Evolutionary conservation across 176 grass and related monocot genomes (phyloP).

Genomic region (Phyllostachys edulis): DNA sequence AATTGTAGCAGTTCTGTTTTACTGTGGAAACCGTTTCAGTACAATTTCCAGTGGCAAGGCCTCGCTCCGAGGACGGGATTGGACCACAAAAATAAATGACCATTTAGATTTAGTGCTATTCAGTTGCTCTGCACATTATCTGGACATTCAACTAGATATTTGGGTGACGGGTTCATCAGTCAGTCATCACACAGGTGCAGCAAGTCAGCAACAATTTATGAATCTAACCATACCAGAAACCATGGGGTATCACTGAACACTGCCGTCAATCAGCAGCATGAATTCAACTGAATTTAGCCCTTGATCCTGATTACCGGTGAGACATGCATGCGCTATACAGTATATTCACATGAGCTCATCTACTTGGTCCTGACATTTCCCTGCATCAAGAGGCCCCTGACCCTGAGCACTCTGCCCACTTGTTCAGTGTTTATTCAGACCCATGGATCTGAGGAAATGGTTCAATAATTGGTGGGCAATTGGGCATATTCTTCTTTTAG

Average conservation of each 20-base stretch:
- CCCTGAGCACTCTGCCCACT: not conserved
- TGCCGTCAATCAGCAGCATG: not conserved
- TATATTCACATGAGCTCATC: not conserved
- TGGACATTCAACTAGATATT: not conserved
- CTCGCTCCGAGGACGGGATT: not conserved
- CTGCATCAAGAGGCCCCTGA: constrained; percentile 9
- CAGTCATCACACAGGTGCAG: not conserved
- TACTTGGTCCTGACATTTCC: not conserved
- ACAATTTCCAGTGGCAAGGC: not conserved
- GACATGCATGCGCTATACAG: not conserved
- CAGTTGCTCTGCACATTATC: not conserved
- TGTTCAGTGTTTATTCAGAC: constrained; percentile 25
- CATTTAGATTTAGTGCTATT: not conserved
- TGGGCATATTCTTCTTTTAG: constrained; percentile 6
- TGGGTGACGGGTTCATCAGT: not conserved
- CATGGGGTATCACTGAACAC: not conserved
- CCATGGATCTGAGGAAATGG: constrained; percentile 12
- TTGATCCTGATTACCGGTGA: not conserved
- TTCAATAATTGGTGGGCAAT: constrained; percentile 39
- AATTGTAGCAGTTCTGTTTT: not conserved
- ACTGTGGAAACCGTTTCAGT: not conserved
- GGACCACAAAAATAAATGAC: not conserved
- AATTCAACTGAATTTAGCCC: not conserved
- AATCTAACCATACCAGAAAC: constrained; percentile 6
- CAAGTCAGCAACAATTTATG: not conserved